Conservation (phyloP, 805 yeast species). For the Candida manassasensis region DNA sequence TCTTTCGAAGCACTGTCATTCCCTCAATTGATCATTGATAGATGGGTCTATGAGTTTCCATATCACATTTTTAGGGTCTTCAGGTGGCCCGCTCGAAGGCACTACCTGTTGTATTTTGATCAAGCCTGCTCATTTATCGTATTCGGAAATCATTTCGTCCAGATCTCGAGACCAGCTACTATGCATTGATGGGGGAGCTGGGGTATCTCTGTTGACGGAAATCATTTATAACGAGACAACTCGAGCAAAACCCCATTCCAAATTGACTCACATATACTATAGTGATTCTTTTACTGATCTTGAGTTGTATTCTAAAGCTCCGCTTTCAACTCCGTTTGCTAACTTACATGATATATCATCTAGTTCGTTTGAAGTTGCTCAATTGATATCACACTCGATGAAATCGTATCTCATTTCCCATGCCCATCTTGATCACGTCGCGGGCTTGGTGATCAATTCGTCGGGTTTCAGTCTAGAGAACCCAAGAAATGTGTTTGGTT, state of each 20-base stretch:
- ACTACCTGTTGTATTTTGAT: conserved; percentile 64
- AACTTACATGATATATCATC: conserved; percentile 7
- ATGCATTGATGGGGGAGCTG: conserved; percentile 78
- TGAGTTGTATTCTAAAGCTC: conserved; percentile 20
- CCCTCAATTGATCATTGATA: too few species aligned
- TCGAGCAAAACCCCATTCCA: conserved; percentile 7
- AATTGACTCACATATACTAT: conserved; percentile 22
- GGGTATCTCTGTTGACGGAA: conserved; percentile 52
- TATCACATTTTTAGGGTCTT: conserved; percentile 65
- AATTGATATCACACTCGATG: conserved; percentile 19
- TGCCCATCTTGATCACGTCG: conserved; percentile 79
- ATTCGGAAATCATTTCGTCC: conserved; percentile 27
- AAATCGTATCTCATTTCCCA: conserved; percentile 61
- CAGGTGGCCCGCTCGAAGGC: conserved; percentile 82
- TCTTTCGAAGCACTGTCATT: too few species aligned
- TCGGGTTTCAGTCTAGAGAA: conserved; percentile 42
- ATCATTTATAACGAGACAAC: conserved; percentile 22
- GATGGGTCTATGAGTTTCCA: conserved; percentile 41
- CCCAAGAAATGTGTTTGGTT: conserved; percentile 49
- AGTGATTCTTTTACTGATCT: conserved; percentile 22
- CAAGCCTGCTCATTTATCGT: conserved; percentile 47
- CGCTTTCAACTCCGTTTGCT: conserved; percentile 22
- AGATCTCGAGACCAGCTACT: conserved; percentile 31
- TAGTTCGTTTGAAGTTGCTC: conserved; percentile 27
- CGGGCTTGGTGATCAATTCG: conserved; percentile 65